Conservation (phyloP, 805 yeast genomes). For the Metschnikowia gelsemii region DNA sequence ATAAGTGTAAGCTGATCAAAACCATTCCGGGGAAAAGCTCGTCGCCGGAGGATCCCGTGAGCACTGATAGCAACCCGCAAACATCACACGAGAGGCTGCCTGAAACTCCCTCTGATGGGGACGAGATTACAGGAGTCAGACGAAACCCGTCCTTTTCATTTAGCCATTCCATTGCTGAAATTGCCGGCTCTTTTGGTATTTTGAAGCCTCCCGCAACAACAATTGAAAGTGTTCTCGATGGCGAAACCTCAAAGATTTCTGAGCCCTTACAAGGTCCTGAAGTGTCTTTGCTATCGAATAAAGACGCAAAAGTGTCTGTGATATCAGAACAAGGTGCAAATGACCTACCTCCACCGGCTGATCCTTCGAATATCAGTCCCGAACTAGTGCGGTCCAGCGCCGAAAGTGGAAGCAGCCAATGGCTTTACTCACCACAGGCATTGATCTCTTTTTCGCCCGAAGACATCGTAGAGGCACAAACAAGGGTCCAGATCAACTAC, state of each 20-base stretch:
- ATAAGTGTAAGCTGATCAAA: conserved; percentile 3
- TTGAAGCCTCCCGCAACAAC: not conserved
- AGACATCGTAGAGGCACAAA: conserved; percentile 7
- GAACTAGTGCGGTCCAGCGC: conserved; percentile 3
- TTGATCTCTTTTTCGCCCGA: conserved; percentile 12
- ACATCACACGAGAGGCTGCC: not conserved
- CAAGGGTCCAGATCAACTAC: conserved; percentile 7
- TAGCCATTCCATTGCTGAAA: too few species aligned
- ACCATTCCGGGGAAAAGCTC: conserved; percentile 2
- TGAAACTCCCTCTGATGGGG: not conserved
- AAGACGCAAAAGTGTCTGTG: too few species aligned
- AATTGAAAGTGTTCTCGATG: too few species aligned
- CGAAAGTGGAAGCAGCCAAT: conserved; percentile 9
- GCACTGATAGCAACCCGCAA: conserved; percentile 1
- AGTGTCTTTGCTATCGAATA: too few species aligned
- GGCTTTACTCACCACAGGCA: conserved; percentile 13
- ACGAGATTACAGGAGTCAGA: not conserved
- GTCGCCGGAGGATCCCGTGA: not conserved
- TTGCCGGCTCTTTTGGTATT: not conserved
- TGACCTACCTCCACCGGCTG: not conserved
- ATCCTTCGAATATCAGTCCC: not conserved
- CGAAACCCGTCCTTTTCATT: too few species aligned
- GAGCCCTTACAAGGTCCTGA: too few species aligned
- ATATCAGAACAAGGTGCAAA: too few species aligned
- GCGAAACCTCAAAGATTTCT: too few species aligned